A percentile compares a stretch with the other conserved stretches of the same genome.
Evolutionary conservation across 441 rosid genomes (phyloP).

Genomic region (Gossypium gossypioides): DNA sequence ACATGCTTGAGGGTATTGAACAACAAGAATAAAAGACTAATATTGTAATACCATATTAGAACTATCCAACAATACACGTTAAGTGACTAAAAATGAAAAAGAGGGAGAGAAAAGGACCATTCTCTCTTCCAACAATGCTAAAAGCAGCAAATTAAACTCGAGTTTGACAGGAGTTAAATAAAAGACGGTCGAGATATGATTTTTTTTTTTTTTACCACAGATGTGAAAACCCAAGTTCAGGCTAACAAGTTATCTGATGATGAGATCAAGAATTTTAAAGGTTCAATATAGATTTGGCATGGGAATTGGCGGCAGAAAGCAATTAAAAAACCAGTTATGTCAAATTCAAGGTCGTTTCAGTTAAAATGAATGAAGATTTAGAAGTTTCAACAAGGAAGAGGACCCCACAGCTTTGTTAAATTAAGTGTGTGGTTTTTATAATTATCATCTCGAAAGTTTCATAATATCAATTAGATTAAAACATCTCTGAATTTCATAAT

Average conservation of each 20-base stretch:
- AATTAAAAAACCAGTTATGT: slow-evolving; percentile 1
- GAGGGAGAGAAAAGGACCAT: slow-evolving; percentile 2
- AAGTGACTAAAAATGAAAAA: background rate
- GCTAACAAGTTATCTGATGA: background rate
- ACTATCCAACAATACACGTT: background rate
- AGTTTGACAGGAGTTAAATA: slow-evolving; percentile 3
- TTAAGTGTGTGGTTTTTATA: background rate
- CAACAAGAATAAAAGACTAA: background rate
- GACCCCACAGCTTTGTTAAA: too few species aligned
- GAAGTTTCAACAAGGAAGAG: too few species aligned
- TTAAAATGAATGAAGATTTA: background rate
- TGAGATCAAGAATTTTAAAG: slow-evolving; percentile 8
- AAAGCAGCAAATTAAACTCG: background rate
- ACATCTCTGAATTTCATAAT: too few species aligned
- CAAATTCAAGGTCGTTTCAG: slow-evolving; percentile 31
- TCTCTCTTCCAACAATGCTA: background rate
- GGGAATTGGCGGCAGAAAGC: slow-evolving; percentile 26
- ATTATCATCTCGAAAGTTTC: background rate
- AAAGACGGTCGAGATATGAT: background rate
- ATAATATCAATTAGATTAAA: background rate
- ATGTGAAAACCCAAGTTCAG: background rate
- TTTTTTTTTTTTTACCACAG: background rate
- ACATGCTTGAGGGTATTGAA: background rate
- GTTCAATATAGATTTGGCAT: background rate
- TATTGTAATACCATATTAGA: background rate